phyloP scores from a whole-genome alignment of 345 rosid genomes.

The Microcos paniculata region DNA sequence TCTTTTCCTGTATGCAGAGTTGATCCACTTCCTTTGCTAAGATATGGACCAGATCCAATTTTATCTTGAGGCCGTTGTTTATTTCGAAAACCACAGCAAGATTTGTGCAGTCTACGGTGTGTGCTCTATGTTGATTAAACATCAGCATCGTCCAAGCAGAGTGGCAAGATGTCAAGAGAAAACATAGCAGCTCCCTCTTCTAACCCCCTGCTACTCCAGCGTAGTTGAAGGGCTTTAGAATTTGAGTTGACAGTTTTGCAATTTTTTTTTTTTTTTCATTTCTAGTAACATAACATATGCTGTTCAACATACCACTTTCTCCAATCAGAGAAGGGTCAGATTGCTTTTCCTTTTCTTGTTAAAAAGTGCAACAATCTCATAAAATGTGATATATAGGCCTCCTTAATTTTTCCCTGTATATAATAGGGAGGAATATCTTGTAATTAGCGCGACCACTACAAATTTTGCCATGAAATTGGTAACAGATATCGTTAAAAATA shows the following conservation, averaged over 20 bases:
- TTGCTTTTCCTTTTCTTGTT: neutral
- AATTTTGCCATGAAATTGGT: too few species aligned
- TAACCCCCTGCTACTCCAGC: too few species aligned
- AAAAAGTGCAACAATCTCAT: neutral
- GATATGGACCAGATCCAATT: slow-evolving; percentile 48
- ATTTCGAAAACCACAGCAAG: neutral
- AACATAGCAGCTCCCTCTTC: neutral
- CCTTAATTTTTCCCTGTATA: too few species aligned
- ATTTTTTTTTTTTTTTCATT: neutral
- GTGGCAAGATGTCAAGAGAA: neutral
- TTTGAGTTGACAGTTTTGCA: neutral
- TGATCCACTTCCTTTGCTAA: slow-evolving; percentile 40
- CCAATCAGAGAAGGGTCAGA: neutral
- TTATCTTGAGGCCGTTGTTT: slow-evolving; percentile 28
- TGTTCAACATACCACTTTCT: neutral
- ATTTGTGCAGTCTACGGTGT: neutral
- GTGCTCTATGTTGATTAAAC: neutral
- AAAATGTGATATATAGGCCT: neutral
- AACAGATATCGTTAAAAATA: too few species aligned
- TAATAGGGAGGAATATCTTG: neutral
- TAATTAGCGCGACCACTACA: neutral
- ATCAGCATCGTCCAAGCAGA: neutral
- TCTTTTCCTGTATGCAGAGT: slow-evolving; percentile 33
- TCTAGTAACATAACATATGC: neutral
- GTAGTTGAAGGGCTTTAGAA: neutral